Evolutionary conservation across 371 early-diverging fungal genomes (phyloP).

Genomic region (Fennellomyces sp.): DNA sequence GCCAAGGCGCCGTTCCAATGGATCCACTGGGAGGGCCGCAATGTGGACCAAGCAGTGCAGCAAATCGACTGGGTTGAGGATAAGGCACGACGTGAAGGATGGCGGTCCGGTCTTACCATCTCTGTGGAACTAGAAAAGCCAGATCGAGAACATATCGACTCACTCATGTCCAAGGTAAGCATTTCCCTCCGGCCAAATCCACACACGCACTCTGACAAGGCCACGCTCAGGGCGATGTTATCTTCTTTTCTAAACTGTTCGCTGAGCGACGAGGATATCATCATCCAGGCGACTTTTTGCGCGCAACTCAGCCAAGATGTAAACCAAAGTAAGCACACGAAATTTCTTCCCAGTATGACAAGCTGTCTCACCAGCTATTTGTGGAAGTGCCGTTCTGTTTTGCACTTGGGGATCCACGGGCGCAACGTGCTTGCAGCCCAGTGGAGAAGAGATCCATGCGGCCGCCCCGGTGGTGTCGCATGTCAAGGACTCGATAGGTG

Average conservation of each 20-base stretch:
- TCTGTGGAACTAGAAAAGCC: slow-evolving; percentile 74
- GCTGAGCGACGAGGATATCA: slow-evolving; percentile 62
- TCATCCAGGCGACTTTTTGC: slow-evolving; percentile 45
- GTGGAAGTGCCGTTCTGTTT: slow-evolving; percentile 49
- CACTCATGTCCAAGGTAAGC: slow-evolving; percentile 45
- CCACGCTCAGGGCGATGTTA: slow-evolving; percentile 61
- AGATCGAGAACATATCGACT: slow-evolving; percentile 57
- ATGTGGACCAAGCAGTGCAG: slow-evolving; percentile 46
- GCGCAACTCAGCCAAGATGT: slow-evolving; percentile 37
- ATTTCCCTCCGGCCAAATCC: too few species aligned
- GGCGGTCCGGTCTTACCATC: slow-evolving; percentile 52
- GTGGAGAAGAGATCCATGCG: slow-evolving; percentile 38
- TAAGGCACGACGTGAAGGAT: slow-evolving; percentile 36
- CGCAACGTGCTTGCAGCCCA: slow-evolving; percentile 49
- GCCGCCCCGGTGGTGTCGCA: slow-evolving; percentile 39
- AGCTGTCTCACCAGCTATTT: background rate
- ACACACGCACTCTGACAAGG: too few species aligned
- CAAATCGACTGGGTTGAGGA: slow-evolving; percentile 61
- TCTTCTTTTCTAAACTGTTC: slow-evolving; percentile 70
- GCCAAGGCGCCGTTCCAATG: slow-evolving; percentile 23
- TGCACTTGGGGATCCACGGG: slow-evolving; percentile 66
- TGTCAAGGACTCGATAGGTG: slow-evolving; percentile 66
- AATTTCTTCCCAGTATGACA: background rate
- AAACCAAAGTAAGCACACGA: slow-evolving; percentile 47
- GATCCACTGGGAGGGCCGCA: slow-evolving; percentile 76